A percentile compares a stretch with the other conserved stretches of the same genome.
Evolutionary conservation across 805 yeast genomes (phyloP).

Genomic region (Saccharomycopsis schoenii): DNA sequence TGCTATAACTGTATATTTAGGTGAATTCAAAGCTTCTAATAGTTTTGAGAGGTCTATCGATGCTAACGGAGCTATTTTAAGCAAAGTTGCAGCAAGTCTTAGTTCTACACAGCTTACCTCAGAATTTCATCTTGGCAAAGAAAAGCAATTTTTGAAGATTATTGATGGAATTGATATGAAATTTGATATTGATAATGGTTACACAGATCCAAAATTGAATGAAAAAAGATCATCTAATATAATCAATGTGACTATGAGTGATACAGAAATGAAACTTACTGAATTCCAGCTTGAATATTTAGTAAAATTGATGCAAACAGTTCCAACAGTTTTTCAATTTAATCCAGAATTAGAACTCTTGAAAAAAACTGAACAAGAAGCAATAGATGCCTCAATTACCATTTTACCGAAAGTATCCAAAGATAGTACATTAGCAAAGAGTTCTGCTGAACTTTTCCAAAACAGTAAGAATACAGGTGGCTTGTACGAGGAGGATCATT

Average conservation of each 20-base stretch:
- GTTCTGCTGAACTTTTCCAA: conserved; percentile 20
- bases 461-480: neutral
- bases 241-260: conserved; percentile 50
- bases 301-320: conserved; percentile 41
- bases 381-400: conserved; percentile 49
- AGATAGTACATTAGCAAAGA: conserved; percentile 18
- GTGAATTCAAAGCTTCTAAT: conserved; percentile 71
- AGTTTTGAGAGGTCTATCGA: conserved; percentile 31
- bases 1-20: conserved; percentile 60
- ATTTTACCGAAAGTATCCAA: conserved; percentile 26
- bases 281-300: conserved; percentile 62
- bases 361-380: conserved; percentile 53
- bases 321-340: conserved; percentile 44
- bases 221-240: conserved; percentile 37
- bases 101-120: conserved; percentile 65
- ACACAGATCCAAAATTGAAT: conserved; percentile 21
- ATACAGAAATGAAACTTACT: conserved; percentile 54
- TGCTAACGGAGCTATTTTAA: conserved; percentile 28
- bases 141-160: conserved; percentile 48
- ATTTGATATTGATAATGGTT: conserved; percentile 46
- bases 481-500: conserved; percentile 19
- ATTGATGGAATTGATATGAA: conserved; percentile 54
- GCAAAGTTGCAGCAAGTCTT: conserved; percentile 57
- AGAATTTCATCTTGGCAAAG: conserved; percentile 38
- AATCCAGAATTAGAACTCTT: conserved; percentile 33